These are phyloP conservation scores for Dactylellina sp. DNA, from an alignment of 2,329 filamentous ascomycete species.

Conservation along the genomic window DNA sequence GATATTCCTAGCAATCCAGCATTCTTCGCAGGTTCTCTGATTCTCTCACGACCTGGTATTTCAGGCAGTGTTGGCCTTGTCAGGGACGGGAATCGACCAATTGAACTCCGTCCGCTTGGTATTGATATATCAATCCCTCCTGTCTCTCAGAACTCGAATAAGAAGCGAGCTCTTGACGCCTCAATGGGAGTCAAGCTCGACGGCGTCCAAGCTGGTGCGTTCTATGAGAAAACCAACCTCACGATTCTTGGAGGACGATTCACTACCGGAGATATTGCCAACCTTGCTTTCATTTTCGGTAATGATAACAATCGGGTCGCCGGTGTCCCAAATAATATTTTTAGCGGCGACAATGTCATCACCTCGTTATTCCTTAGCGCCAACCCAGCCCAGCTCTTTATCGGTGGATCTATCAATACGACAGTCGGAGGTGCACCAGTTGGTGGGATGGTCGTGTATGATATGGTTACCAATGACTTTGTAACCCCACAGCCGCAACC, in stretches of 20 bases:
- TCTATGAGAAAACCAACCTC: conserved; percentile 80
- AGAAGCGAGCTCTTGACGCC: conserved; percentile 65
- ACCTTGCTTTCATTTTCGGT: conserved; percentile 84
- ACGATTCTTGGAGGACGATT: conserved; percentile 93
- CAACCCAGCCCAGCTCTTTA: conserved; percentile 75
- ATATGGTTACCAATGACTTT: conserved; percentile 75
- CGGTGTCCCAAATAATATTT: conserved; percentile 76
- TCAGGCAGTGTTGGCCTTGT: conserved; percentile 77
- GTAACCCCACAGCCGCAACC: conserved; percentile 79
- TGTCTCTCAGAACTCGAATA: conserved; percentile 58
- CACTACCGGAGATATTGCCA: conserved; percentile 78
- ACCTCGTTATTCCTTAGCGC: conserved; percentile 73
- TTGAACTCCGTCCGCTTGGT: conserved; percentile 67
- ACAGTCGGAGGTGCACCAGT: conserved; percentile 73
- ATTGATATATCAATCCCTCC: conserved; percentile 67
- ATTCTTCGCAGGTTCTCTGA: conserved; percentile 85
- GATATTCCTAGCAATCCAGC: conserved; percentile 73
- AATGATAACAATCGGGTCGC: conserved; percentile 74
- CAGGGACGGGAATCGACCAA: conserved; percentile 61
- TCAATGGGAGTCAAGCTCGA: conserved; percentile 65
- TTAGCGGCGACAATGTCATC: conserved; percentile 78
- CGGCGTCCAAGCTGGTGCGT: conserved; percentile 81
- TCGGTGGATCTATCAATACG: conserved; percentile 83
- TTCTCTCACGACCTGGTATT: conserved; percentile 78
- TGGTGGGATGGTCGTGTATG: conserved; percentile 81